Percentiles rank a stretch among this genome's conserved stretches.
Evolutionary conservation across 805 yeast genomes (phyloP).

Genomic region (Tetrapisispora pingtungensis): DNA sequence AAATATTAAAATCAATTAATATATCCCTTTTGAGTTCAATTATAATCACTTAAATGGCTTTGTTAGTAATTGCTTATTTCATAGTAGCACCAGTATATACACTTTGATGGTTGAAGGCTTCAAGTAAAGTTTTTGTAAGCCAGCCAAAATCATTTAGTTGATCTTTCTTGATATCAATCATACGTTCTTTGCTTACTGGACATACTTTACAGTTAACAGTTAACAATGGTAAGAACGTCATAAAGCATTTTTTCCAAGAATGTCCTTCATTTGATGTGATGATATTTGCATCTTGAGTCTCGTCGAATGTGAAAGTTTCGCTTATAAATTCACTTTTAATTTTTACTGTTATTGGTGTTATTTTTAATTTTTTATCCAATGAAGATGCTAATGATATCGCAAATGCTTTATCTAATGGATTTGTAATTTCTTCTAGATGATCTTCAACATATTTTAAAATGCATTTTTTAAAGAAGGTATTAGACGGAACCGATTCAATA

Average conservation of each 20-base stretch:
- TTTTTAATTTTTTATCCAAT: constrained; percentile 6
- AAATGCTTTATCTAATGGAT: constrained; percentile 22
- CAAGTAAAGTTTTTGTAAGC: constrained; percentile 25
- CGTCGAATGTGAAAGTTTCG: constrained; percentile 18
- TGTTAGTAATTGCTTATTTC: constrained; percentile 1
- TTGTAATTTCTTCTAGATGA: constrained; percentile 11
- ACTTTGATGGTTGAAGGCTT: constrained; percentile 18
- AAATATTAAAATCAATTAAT: no score
- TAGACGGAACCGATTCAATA: constrained; percentile 10
- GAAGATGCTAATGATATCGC: constrained; percentile 15
- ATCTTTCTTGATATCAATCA: constrained; percentile 24
- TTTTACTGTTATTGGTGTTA: constrained; percentile 3
- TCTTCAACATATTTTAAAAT: constrained; percentile 20
- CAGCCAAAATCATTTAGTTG: constrained; percentile 25
- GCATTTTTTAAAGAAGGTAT: constrained; percentile 14
- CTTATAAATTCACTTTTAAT: constrained; percentile 23
- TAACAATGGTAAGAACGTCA: constrained; percentile 31
- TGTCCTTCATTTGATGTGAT: constrained; percentile 22
- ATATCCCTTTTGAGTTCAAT: no score
- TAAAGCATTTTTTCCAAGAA: constrained; percentile 31
- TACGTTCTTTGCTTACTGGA: constrained; percentile 26
- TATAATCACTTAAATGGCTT: background rate
- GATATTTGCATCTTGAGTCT: constrained; percentile 9
- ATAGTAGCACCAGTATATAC: constrained; percentile 23
- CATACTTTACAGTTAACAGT: constrained; percentile 29